Evolutionary conservation across 23 red algal genomes (phyloP).

Genomic region (Gracilaria domingensis): DNA sequence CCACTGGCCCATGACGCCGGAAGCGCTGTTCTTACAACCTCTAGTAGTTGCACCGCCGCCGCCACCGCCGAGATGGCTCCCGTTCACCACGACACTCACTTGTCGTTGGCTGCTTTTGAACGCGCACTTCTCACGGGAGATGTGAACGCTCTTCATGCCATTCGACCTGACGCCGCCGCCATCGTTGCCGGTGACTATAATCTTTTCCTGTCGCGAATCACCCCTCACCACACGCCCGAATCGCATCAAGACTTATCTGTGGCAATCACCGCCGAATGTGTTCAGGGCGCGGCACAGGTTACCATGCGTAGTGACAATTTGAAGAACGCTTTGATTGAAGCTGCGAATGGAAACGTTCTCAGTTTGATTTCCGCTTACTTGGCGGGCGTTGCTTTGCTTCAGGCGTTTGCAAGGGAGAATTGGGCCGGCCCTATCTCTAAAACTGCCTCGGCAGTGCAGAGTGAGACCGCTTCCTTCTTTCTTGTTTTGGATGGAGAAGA

Average conservation of each 20-base stretch:
- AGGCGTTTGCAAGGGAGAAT: conserved; percentile 54
- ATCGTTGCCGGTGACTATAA: conserved; percentile 37
- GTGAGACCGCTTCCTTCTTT: conserved; percentile 19
- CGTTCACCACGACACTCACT: not conserved
- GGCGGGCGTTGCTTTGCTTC: conserved; percentile 53
- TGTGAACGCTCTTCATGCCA: conserved; percentile 1
- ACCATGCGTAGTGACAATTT: conserved; percentile 10
- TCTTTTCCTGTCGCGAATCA: conserved; percentile 6
- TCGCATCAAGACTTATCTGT: conserved; percentile 1
- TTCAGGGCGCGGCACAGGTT: conserved; percentile 3
- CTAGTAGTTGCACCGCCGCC: not conserved
- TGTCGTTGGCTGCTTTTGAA: conserved; percentile 21
- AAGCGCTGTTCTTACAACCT: not conserved
- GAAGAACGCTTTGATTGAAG: conserved; percentile 9
- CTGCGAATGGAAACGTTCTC: conserved; percentile 1
- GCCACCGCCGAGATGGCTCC: not conserved
- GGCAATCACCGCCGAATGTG: conserved; percentile 13
- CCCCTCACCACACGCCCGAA: not conserved
- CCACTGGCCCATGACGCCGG: too few relatives aligned
- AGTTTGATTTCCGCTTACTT: conserved; percentile 41
- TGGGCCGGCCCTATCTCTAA: conserved; percentile 51
- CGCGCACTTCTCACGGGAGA: conserved; percentile 41
- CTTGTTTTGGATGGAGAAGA: conserved; percentile 60
- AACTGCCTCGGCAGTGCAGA: not conserved
- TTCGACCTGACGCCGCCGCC: conserved; percentile 48